Percentiles rank a stretch among this genome's conserved stretches.
Conservation (phyloP, 1,284 basidiomycete species). For the Heterobasidion irregulare region DNA sequence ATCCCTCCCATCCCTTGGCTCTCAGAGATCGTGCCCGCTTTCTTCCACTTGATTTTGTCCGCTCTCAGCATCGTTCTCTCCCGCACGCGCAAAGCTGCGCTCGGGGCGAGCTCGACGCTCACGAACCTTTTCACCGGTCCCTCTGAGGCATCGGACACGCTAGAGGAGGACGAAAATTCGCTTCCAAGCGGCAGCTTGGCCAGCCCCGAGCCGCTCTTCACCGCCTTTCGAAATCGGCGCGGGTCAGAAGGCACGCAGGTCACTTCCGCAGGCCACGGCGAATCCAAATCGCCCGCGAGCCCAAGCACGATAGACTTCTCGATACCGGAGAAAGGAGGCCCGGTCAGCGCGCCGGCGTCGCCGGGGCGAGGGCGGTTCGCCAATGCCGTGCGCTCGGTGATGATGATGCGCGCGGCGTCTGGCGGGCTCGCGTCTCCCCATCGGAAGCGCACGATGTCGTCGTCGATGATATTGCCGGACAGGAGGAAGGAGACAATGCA, state of each 20-base stretch:
- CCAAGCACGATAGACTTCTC: constrained; percentile 16
- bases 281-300: not conserved
- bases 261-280: constrained; percentile 2
- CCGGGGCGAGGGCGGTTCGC: constrained; percentile 27
- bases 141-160: constrained; percentile 1
- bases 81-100: constrained; percentile 3
- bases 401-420: constrained; percentile 32
- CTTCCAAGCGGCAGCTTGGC: constrained; percentile 2
- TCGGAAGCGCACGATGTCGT: constrained; percentile 21
- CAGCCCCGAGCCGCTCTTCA: constrained; percentile 4
- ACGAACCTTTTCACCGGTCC: constrained; percentile 7
- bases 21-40: constrained; percentile 13
- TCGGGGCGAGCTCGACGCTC: constrained; percentile 3
- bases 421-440: constrained; percentile 17
- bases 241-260: constrained; percentile 6
- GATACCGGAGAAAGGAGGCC: constrained; percentile 13
- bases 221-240: constrained; percentile 2
- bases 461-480: constrained; percentile 28
- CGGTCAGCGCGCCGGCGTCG: constrained; percentile 8
- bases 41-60: not conserved
- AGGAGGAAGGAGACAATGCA: constrained; percentile 20
- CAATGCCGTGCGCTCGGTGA: constrained; percentile 37
- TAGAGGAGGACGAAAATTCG: constrained; percentile 7
- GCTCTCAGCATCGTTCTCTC: not conserved
- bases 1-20: constrained; percentile 28